Conservation (phyloP, 2,329 filamentous ascomycete genomes). For the Penicillium hordei region DNA sequence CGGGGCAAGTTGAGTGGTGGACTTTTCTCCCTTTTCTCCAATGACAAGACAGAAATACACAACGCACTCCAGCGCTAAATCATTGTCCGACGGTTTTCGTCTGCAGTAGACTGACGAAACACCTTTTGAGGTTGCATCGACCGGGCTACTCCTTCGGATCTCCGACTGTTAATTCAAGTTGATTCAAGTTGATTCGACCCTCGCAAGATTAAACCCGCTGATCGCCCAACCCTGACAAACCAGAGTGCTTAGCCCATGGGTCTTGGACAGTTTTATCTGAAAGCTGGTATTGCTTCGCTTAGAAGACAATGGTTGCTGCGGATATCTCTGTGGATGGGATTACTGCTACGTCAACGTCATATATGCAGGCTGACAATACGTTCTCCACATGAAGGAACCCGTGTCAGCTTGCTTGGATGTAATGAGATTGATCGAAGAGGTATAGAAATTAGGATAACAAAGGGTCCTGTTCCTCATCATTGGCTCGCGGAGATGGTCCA, state of each 20-base stretch:
- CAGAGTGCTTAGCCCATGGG: neutral
- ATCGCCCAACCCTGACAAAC: constrained; percentile 12
- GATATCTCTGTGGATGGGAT: neutral
- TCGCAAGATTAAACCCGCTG: constrained; percentile 18
- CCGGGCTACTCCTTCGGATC: constrained; percentile 15
- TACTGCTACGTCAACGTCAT: neutral
- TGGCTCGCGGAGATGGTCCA: neutral
- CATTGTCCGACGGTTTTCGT: constrained; percentile 8
- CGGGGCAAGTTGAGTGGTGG: neutral
- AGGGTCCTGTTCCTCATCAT: constrained; percentile 13
- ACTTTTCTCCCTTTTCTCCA: neutral
- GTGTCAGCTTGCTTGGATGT: neutral
- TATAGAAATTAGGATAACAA: constrained; percentile 8
- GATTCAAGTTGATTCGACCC: constrained; percentile 5
- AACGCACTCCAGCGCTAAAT: neutral
- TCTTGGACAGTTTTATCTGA: neutral
- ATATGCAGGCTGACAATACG: neutral
- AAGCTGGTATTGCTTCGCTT: neutral
- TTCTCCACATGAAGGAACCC: neutral
- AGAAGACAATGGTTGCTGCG: neutral
- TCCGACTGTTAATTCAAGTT: constrained; percentile 8
- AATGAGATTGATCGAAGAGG: neutral
- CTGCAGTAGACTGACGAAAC: neutral
- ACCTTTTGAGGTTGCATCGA: constrained; percentile 22
- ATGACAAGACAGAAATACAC: neutral